phyloP scores from a whole-genome alignment of 73 alveolate species.

The Blepharisma japonicum region DNA sequence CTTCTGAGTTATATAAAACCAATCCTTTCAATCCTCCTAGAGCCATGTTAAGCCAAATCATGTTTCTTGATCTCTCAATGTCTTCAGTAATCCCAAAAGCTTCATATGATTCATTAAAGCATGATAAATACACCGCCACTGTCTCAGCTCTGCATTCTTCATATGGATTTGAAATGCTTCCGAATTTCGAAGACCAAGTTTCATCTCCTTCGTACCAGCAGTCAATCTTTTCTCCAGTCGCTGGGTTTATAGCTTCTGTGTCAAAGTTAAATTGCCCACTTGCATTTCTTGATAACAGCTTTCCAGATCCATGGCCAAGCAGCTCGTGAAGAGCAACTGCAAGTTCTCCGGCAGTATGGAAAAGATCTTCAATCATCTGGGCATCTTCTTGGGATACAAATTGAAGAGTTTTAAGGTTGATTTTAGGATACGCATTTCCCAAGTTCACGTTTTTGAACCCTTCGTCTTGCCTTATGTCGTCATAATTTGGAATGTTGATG shows the following conservation, averaged over 20 bases:
- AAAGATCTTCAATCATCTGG: conserved; percentile 55
- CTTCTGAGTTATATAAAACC: conserved; percentile 59
- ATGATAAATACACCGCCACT: conserved; percentile 83
- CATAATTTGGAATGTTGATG: conserved; percentile 91
- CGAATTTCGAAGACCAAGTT: conserved; percentile 90
- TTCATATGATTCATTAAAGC: conserved; percentile 74
- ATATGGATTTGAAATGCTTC: conserved; percentile 71
- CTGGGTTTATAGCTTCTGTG: conserved; percentile 76
- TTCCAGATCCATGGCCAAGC: conserved; percentile 94
- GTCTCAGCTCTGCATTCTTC: conserved; percentile 96
- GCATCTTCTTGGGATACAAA: conserved; percentile 69
- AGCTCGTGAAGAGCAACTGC: conserved; percentile 90
- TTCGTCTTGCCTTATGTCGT: conserved; percentile 76
- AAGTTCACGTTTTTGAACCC: conserved; percentile 94
- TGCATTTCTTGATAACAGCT: conserved; percentile 66
- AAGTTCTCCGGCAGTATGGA: conserved; percentile 58
- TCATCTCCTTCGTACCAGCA: conserved; percentile 76
- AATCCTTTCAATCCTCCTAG: conserved; percentile 68
- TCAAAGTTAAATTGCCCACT: conserved; percentile 76
- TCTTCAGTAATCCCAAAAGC: conserved; percentile 64
- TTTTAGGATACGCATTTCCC: conserved; percentile 67
- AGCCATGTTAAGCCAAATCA: conserved; percentile 70
- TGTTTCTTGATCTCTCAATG: conserved; percentile 59
- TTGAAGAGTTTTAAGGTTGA: conserved; percentile 57
- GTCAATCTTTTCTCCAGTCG: conserved; percentile 73